Percentiles rank a stretch among this genome's conserved stretches.
Evolutionary conservation across 257 asterid genomes (phyloP).

Genomic region (Ilex asprella): DNA sequence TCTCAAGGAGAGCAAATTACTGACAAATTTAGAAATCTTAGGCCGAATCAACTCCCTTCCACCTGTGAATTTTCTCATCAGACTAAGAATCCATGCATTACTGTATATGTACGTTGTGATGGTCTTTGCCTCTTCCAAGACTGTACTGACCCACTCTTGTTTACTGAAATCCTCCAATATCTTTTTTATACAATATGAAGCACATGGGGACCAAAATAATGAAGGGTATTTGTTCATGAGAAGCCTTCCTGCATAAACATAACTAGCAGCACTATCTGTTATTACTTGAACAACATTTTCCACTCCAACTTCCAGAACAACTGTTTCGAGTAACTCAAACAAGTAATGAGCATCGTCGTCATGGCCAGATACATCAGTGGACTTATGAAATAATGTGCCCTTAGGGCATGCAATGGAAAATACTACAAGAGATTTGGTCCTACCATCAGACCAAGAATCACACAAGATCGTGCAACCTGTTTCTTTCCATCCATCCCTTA

Average conservation of each 20-base stretch:
- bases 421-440: slow-evolving; percentile 20
- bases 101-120: slow-evolving; percentile 23
- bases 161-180: slow-evolving; percentile 38
- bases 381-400: slow-evolving; percentile 34
- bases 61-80: slow-evolving; percentile 22
- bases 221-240: slow-evolving; percentile 36
- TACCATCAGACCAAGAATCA: slow-evolving; percentile 30
- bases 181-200: slow-evolving; percentile 27
- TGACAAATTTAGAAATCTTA: slow-evolving; percentile 11
- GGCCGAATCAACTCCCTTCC: slow-evolving; percentile 33
- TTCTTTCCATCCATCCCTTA: slow-evolving; percentile 34
- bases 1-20: slow-evolving; percentile 30
- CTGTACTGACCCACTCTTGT: slow-evolving; percentile 33
- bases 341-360: slow-evolving; percentile 32
- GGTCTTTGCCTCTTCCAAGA: slow-evolving; percentile 34
- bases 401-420: slow-evolving; percentile 35
- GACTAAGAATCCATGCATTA: slow-evolving; percentile 25
- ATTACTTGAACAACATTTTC: slow-evolving; percentile 35
- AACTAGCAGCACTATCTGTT: slow-evolving; percentile 22
- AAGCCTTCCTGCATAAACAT: slow-evolving; percentile 31
- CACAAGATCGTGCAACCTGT: slow-evolving; percentile 40
- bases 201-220: slow-evolving; percentile 44
- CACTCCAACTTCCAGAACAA: slow-evolving; percentile 33
- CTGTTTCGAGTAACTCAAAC: slow-evolving; percentile 31
- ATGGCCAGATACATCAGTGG: slow-evolving; percentile 27